Percentiles rank a stretch among this genome's conserved stretches.
phyloP scores from a whole-genome alignment of 306 rosid genomes.

The Quercus berberidifolia region DNA sequence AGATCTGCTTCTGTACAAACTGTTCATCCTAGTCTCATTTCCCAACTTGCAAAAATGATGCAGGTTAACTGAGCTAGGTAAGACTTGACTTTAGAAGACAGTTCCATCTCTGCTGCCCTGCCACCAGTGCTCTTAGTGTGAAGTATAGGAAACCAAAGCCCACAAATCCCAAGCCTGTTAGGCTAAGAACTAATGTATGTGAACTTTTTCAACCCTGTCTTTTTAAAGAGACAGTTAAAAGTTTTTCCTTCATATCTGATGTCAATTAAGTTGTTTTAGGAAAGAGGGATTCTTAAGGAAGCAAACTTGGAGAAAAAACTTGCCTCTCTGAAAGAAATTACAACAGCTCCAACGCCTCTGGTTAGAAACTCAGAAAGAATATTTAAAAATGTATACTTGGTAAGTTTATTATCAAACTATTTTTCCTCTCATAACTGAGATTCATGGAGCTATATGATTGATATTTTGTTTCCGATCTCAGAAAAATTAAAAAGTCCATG shows the following conservation, averaged over 20 bases:
- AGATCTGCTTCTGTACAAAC: not conserved
- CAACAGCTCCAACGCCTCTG: slow-evolving; percentile 21
- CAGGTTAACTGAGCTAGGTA: slow-evolving; percentile 26
- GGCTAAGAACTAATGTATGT: slow-evolving; percentile 89
- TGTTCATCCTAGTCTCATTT: slow-evolving; percentile 2
- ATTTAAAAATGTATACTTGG: slow-evolving; percentile 24
- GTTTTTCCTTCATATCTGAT: slow-evolving; percentile 5
- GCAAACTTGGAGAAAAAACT: slow-evolving; percentile 62
- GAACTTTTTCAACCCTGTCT: slow-evolving; percentile 16
- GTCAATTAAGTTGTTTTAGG: too few relatives aligned
- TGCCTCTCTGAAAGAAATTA: slow-evolving; percentile 45
- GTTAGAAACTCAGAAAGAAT: slow-evolving; percentile 33
- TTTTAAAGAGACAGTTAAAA: not conserved
- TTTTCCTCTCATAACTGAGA: not conserved
- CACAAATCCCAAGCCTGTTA: slow-evolving; percentile 89
- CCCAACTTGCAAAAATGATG: slow-evolving; percentile 12
- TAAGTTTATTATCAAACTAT: slow-evolving; percentile 5
- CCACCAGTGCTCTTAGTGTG: slow-evolving; percentile 39
- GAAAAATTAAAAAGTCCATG: slow-evolving; percentile 31
- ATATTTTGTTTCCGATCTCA: not conserved
- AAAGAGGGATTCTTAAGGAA: slow-evolving; percentile 39
- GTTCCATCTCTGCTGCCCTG: slow-evolving; percentile 19
- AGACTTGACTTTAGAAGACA: slow-evolving; percentile 37
- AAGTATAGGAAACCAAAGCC: slow-evolving; percentile 71
- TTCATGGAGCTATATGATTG: not conserved